Percentiles rank a stretch among this genome's conserved stretches.
Conservation (phyloP, 169 alveolate genomes). For the Plasmodium blacklocki region DNA sequence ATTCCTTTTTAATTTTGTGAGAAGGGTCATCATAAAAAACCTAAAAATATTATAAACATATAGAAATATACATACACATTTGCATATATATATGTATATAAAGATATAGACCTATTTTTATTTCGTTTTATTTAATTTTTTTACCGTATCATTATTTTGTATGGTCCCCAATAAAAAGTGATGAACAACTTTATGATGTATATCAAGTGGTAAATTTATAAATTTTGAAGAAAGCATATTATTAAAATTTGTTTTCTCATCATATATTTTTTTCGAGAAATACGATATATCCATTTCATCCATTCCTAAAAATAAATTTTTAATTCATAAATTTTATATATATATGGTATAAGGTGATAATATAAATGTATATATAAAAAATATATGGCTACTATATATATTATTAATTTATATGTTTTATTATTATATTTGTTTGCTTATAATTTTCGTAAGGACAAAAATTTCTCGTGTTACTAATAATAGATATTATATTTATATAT, state of each 20-base stretch:
- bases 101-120: background rate
- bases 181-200: constrained; percentile 29
- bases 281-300: constrained; percentile 39
- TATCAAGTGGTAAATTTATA: constrained; percentile 22
- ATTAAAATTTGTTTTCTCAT: constrained; percentile 47
- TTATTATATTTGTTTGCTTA: too few species aligned
- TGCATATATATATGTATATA: background rate
- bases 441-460: too few species aligned
- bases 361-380: too few species aligned
- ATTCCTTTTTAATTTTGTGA: constrained; percentile 1
- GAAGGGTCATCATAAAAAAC: background rate
- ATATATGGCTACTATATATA: too few species aligned
- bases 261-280: constrained; percentile 39
- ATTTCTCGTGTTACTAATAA: background rate
- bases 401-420: too few species aligned
- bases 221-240: constrained; percentile 35
- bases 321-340: constrained; percentile 1
- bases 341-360: background rate
- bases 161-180: constrained; percentile 57
- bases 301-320: constrained; percentile 14
- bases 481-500: background rate
- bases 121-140: background rate
- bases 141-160: constrained; percentile 33
- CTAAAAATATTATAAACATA: constrained; percentile 12
- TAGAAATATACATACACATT: background rate